Base-by-base conservation (phyloP, 2,329 filamentous ascomycete genomes). In the Rutstroemia sp. region DNA sequence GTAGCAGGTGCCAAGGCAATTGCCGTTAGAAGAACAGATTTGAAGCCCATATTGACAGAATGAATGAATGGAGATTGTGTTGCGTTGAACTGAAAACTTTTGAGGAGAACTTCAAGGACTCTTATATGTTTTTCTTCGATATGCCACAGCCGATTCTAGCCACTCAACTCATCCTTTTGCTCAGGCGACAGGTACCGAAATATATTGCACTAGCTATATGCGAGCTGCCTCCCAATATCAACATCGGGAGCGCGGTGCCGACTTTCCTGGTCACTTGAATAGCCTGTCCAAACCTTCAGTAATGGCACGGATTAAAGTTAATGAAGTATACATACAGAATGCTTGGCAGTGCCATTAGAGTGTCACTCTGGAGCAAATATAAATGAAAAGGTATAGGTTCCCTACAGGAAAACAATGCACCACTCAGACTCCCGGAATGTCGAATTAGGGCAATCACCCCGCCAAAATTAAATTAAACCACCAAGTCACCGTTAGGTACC, bases 1-100 rank as follows among this genome's bases (percentile, higher is more conserved):
- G 60, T 51, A 61, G 60, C 57, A 56, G 68, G 64, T 60, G 64
- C 60, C 46, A 71, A 46, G 54, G 68, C 59, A 56, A 68, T 66
- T 61, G 63, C 69, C 64, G 62, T 57, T 58, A 67, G 16, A 45
- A 66, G 45, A 57, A 58, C 17, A 51, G 59, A 61, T 56, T 64
- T 67, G 19, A 67, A 49, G 39, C 59, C 58, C 67, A 68, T 68
- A 49, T 48, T 64, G 40, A 51, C 42, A 48, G 44, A 48, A 51
- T 49, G 47, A 49, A 58, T n/a, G 30, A 30, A 58, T 51, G 47
- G 30, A 57, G 48, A 45, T 60, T 17, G 30, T 30, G 27, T 34
- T 44, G 40, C 39, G 45, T 53, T 42, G 25, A 16, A 23, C 30
- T 51, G 23, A 25, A 27, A 34, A 14, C 2, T 6, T 40, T 48